These are phyloP conservation scores for Rhizopogon roseolus DNA, from an alignment of 768 basidiomycete genomes.

Conservation along the genomic window DNA sequence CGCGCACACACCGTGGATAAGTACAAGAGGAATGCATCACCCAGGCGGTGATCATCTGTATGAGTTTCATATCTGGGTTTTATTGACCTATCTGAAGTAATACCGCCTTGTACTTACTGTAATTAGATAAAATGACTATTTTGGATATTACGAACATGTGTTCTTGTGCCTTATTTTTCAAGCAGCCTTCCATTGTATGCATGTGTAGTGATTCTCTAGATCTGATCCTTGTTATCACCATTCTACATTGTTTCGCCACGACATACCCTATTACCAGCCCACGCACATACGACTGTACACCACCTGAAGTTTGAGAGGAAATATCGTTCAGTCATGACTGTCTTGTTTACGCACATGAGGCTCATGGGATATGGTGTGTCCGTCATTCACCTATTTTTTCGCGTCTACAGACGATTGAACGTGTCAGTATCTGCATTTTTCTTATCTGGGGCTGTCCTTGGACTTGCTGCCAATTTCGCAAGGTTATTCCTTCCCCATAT, in stretches of 20 bases:
- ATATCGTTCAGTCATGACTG: slow-evolving; percentile 41
- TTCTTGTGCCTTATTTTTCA: neutral
- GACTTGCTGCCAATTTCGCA: slow-evolving; percentile 65
- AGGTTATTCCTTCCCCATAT: slow-evolving; percentile 59
- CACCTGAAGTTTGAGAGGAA: neutral
- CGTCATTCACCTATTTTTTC: neutral
- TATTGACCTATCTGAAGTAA: slow-evolving; percentile 3
- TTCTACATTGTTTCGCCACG: neutral
- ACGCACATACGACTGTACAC: neutral
- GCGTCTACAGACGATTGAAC: slow-evolving; percentile 4
- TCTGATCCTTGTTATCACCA: neutral
- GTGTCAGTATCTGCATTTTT: slow-evolving; percentile 32
- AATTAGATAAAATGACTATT: slow-evolving; percentile 5
- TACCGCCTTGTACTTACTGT: slow-evolving; percentile 6
- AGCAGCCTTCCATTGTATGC: neutral
- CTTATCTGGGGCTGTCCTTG: slow-evolving; percentile 52
- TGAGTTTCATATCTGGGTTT: slow-evolving; percentile 2
- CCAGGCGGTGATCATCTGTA: slow-evolving; percentile 35
- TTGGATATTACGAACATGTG: too few species aligned
- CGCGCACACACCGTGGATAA: slow-evolving; percentile 30
- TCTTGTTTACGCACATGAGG: slow-evolving; percentile 55
- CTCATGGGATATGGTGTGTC: slow-evolving; percentile 46
- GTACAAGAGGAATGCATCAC: slow-evolving; percentile 36
- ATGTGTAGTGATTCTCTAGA: neutral
- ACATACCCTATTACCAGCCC: neutral